Evolutionary conservation across 768 basidiomycete genomes (phyloP), one percentile per base, ranked within the genome.

Genomic region (Aureoboletus auriporus): DNA sequence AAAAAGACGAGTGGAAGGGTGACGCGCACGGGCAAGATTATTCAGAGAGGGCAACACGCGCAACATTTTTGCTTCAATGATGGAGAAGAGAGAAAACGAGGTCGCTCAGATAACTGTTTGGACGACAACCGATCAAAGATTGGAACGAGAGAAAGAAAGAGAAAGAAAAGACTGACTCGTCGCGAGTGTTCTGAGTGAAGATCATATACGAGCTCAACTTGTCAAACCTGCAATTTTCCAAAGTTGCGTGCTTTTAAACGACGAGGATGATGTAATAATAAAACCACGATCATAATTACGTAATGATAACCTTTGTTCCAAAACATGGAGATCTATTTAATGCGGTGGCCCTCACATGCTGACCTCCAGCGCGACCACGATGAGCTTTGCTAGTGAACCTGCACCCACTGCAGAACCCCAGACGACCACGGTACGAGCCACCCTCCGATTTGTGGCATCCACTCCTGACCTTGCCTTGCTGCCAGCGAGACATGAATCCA

Each of bases 1-100:
- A 62, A 85, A 81, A 50, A 72, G 68, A 39, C 82, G 82, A 42
- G 54, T 45, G 20, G 58, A 55, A 1, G 54, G 65, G 14, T 64
- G 52, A 39, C 44, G 60, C 29, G 46, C 44, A 36, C 49, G 53
- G 26, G 39, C 33, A 16, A 68, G 44, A n/a, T 23, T 46, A 20
- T 56, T 59, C 8, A 57, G 49, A 38, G 36, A 57, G 12, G 51
- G 57, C 1, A 58, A 34, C n/a, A 42, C 38, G 12, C 56, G 49
- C 11, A 6, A 44, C 20, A 3, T 46, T 36, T 4, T 26, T 40
- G 4, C 51, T 29, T 60, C 38, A 65, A 51, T 46, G 37, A n/a
- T 33, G 30, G 9, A 47, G 45, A 20, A 65, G 55, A 16, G 64
- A 66, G 38, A 66, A 66, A 12, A 68, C 59, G 41, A 63, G 61